Evolutionary conservation across 495 filamentous ascomycete species (phyloP).

Genomic region (Pyronema omphalodes): DNA sequence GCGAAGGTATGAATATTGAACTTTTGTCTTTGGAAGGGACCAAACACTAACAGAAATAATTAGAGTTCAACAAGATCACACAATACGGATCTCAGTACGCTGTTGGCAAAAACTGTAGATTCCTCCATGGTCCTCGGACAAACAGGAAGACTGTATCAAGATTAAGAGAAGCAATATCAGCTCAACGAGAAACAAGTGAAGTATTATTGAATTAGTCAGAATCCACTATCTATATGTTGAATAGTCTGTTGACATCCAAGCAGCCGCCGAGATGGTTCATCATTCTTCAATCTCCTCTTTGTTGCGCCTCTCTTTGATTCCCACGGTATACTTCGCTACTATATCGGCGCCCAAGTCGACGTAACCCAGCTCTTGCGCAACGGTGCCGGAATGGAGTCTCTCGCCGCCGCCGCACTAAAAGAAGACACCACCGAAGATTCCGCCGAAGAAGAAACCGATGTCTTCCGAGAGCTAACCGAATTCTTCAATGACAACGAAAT

Average conservation of each 20-base stretch:
- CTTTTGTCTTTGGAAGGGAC: neutral
- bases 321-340: slow-evolving; percentile 38
- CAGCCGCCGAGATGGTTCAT: slow-evolving; percentile 38
- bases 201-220: slow-evolving; percentile 43
- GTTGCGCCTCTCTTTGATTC: slow-evolving; percentile 43
- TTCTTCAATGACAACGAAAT: slow-evolving; percentile 45
- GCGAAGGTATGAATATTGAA: slow-evolving; percentile 35
- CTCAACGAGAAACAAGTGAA: slow-evolving; percentile 45
- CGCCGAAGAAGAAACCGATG: slow-evolving; percentile 19
- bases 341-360: slow-evolving; percentile 45
- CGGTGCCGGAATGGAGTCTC: slow-evolving; percentile 36
- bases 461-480: slow-evolving; percentile 36
- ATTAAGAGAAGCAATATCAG: slow-evolving; percentile 36
- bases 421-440: slow-evolving; percentile 27
- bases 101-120: slow-evolving; percentile 43
- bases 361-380: slow-evolving; percentile 40
- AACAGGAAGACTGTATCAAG: slow-evolving; percentile 33
- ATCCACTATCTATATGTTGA: neutral
- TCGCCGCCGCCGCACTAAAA: neutral
- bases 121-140: slow-evolving; percentile 44
- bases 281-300: slow-evolving; percentile 52
- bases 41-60: neutral
- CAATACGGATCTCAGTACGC: slow-evolving; percentile 42
- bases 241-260: neutral
- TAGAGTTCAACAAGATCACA: slow-evolving; percentile 43